Evolutionary conservation across 2,329 filamentous ascomycete genomes (phyloP).

Genomic region (Paecilomyces sp.): DNA sequence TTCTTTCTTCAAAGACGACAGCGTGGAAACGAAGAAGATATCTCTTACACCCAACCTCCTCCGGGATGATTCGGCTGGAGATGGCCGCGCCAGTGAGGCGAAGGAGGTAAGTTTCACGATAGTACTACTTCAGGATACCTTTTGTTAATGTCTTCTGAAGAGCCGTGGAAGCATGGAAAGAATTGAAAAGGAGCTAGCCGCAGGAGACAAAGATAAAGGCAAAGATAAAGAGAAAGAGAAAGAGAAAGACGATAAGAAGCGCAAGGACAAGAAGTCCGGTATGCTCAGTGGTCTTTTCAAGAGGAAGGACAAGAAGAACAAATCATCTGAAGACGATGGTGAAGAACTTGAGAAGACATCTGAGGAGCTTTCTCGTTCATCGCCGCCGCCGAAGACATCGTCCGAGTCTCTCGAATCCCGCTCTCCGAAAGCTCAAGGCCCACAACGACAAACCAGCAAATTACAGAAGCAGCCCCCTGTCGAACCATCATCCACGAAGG

Average conservation of each 20-base stretch:
- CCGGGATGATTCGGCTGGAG: conserved; percentile 60
- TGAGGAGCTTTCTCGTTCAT: conserved; percentile 47
- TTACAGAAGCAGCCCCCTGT: conserved; percentile 61
- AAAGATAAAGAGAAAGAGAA: conserved; percentile 42
- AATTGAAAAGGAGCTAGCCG: conserved; percentile 60
- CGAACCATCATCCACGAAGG: conserved; percentile 32
- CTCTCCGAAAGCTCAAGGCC: conserved; percentile 21
- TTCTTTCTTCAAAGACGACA: conserved; percentile 96
- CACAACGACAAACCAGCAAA: conserved; percentile 58
- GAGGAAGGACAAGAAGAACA: conserved; percentile 55
- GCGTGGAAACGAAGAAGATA: conserved; percentile 92
- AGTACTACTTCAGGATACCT: background rate
- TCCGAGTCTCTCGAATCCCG: conserved; percentile 34
- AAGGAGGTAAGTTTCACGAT: conserved; percentile 28
- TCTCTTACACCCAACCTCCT: conserved; percentile 89
- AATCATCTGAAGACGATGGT: conserved; percentile 37
- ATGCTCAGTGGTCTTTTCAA: conserved; percentile 67
- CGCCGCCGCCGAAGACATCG: conserved; percentile 39
- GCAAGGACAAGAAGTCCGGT: conserved; percentile 63
- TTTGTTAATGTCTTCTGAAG: conserved; percentile 27
- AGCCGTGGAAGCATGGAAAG: conserved; percentile 66
- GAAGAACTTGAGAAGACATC: conserved; percentile 54
- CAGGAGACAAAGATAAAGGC: conserved; percentile 53
- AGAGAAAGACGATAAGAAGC: conserved; percentile 66
- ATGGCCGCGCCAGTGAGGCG: conserved; percentile 20